Conservation (phyloP, 163 green algal species). For the Scenedesmus sp. region DNA sequence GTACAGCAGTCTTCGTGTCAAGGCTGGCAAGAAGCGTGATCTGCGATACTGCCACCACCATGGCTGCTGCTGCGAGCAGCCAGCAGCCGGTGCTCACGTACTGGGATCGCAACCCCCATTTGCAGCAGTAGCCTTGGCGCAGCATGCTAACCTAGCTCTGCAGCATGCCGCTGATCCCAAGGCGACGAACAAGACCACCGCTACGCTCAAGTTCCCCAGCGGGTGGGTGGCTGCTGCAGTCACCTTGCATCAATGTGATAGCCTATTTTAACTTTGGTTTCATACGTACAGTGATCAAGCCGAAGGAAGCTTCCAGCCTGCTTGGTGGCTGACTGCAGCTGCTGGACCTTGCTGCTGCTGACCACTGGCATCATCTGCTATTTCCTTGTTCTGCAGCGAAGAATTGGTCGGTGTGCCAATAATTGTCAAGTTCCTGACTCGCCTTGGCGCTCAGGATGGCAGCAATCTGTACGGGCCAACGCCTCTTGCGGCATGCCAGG, state of each 20-base stretch:
- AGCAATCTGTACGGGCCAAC: constrained; percentile 73
- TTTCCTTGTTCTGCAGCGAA: constrained; percentile 63
- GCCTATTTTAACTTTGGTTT: background rate
- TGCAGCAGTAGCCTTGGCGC: constrained; percentile 72
- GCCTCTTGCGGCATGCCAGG: constrained; percentile 77
- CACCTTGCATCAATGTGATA: background rate
- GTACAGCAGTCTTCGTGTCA: background rate
- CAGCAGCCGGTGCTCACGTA: constrained; percentile 59
- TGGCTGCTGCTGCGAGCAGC: constrained; percentile 15
- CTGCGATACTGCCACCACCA: background rate
- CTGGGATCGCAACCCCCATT: constrained; percentile 78
- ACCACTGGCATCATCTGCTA: background rate
- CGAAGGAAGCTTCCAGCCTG: background rate
- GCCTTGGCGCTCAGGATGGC: constrained; percentile 49
- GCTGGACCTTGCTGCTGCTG: background rate
- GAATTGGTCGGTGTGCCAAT: constrained; percentile 68
- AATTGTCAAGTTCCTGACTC: constrained; percentile 81
- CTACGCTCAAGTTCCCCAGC: constrained; percentile 65
- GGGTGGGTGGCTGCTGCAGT: constrained; percentile 62
- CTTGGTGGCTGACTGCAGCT: background rate
- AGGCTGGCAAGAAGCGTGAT: background rate
- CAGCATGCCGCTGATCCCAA: constrained; percentile 73
- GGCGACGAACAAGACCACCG: constrained; percentile 72
- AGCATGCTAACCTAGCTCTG: constrained; percentile 64
- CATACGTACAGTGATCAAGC: background rate